Conservation (phyloP, 1,139 yeast genomes). For the Kodamaea alishanica region DNA sequence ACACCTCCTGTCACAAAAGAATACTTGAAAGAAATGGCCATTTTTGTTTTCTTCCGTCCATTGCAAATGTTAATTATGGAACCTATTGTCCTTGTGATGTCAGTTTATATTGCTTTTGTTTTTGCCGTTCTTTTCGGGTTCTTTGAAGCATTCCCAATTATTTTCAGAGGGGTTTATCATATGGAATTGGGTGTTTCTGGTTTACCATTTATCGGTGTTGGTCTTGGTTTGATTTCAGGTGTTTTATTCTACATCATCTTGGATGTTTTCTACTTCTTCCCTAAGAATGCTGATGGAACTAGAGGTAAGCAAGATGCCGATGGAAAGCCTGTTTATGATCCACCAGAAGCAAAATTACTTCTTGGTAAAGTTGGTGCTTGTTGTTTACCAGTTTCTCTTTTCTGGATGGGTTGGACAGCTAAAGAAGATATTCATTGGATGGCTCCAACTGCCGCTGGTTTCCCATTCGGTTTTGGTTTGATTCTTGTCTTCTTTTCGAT, state of each 20-base stretch:
- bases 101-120: conserved; percentile 65
- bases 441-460: conserved; percentile 71
- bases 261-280: conserved; percentile 49
- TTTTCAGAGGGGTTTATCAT: conserved; percentile 57
- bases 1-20: conserved; percentile 22
- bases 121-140: conserved; percentile 75
- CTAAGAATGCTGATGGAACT: conserved; percentile 60
- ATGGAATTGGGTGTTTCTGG: conserved; percentile 63
- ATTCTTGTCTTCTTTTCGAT: conserved; percentile 71
- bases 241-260: conserved; percentile 45
- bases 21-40: conserved; percentile 26
- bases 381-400: conserved; percentile 62
- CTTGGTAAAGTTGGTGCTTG: conserved; percentile 59
- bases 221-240: conserved; percentile 59
- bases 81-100: conserved; percentile 66
- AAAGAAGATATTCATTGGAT: conserved; percentile 66
- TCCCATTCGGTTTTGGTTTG: conserved; percentile 73
- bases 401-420: conserved; percentile 84
- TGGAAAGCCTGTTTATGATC: conserved; percentile 45
- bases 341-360: conserved; percentile 37
- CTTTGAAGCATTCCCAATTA: conserved; percentile 74
- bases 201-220: conserved; percentile 65
- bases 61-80: conserved; percentile 61
- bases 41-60: conserved; percentile 56
- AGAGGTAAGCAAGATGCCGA: conserved; percentile 53